Evolutionary conservation across 306 rosid species (phyloP).

Genomic region (Quercus cerris): DNA sequence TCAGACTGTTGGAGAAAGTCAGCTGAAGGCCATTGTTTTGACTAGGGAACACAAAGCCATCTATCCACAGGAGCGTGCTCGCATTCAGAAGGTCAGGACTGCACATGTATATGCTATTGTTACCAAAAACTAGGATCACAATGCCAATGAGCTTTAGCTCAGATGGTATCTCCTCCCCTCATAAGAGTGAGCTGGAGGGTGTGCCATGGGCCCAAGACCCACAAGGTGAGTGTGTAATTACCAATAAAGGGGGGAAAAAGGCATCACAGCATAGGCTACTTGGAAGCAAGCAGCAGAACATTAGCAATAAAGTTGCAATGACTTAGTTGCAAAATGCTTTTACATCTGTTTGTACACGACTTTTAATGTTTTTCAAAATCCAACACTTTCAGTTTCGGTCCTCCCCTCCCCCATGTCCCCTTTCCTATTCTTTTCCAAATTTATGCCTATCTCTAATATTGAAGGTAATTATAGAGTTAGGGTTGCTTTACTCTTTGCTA

Average conservation of each 20-base stretch:
- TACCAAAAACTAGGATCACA: too few relatives aligned
- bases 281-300: background rate
- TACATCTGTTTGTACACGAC: background rate
- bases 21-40: conserved; percentile 79
- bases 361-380: background rate
- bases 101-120: background rate
- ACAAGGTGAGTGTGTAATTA: too few relatives aligned
- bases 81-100: conserved; percentile 75
- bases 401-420: background rate
- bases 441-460: background rate
- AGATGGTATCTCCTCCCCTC: too few relatives aligned
- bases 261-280: background rate
- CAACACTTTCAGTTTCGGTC: background rate
- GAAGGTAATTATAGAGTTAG: background rate
- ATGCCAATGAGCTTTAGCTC: too few relatives aligned
- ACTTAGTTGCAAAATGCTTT: background rate
- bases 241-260: too few relatives aligned
- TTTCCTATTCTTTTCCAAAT: background rate
- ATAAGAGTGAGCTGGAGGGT: too few relatives aligned
- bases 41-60: conserved; percentile 92
- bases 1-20: conserved; percentile 40
- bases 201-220: too few relatives aligned
- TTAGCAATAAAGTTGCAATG: background rate
- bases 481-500: background rate
- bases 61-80: conserved; percentile 81